Evolutionary conservation across 1,139 yeast species (phyloP).

Genomic region (Sugiyamaella japonica): DNA sequence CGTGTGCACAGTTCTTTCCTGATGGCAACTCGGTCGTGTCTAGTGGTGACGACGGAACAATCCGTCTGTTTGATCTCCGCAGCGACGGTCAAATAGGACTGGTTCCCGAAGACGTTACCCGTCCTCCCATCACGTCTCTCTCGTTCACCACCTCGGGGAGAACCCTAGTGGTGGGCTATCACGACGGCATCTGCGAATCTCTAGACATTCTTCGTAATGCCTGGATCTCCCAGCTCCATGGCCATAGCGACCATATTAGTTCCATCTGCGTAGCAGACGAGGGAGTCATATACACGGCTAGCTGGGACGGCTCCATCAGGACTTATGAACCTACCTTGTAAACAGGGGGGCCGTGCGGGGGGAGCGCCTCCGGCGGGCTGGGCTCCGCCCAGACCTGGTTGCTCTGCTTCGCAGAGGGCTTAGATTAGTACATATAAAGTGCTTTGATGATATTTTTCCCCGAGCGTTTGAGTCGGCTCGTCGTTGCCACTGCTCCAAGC

Average conservation of each 20-base stretch:
- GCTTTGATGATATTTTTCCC: no score
- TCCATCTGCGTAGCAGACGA: constrained; percentile 73
- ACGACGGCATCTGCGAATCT: constrained; percentile 70
- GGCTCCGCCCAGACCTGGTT: constrained; percentile 5
- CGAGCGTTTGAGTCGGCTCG: no score
- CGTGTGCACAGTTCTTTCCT: constrained; percentile 65
- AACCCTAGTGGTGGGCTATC: constrained; percentile 69
- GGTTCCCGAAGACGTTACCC: constrained; percentile 39
- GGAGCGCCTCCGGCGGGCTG: constrained; percentile 4
- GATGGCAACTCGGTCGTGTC: constrained; percentile 58
- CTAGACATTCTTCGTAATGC: constrained; percentile 77
- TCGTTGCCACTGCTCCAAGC: no score
- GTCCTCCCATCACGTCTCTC: constrained; percentile 53
- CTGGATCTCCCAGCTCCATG: constrained; percentile 60
- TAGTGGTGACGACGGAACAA: constrained; percentile 71
- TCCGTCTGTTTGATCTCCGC: constrained; percentile 74
- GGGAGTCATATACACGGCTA: constrained; percentile 40
- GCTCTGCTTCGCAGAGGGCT: background rate
- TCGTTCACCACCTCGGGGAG: constrained; percentile 80
- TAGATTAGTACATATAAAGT: background rate
- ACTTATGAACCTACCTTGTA: constrained; percentile 26
- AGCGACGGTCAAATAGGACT: constrained; percentile 68
- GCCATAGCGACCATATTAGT: constrained; percentile 61
- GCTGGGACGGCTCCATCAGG: constrained; percentile 40
- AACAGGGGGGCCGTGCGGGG: background rate